Percentiles rank a stretch among this genome's conserved stretches.
Evolutionary conservation across 331 rosid genomes (phyloP).

Genomic region (Malus hybrid): DNA sequence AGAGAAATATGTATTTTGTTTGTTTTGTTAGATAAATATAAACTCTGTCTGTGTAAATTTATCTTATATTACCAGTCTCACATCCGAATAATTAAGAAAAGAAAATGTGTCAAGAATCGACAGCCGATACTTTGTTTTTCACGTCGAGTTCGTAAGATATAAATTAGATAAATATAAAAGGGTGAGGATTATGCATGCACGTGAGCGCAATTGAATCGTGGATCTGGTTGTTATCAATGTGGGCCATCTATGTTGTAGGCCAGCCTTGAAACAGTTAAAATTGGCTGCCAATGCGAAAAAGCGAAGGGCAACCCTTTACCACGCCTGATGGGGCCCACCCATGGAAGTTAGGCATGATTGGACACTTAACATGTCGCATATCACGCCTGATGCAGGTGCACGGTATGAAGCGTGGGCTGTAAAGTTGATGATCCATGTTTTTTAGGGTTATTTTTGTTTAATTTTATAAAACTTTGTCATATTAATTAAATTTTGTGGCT

Average conservation of each 20-base stretch:
- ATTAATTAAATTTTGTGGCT: neutral
- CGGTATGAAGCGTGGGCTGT: neutral
- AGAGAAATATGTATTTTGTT: neutral
- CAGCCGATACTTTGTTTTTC: too few species aligned
- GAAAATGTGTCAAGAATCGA: too few species aligned
- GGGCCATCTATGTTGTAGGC: constrained; percentile 30
- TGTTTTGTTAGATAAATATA: neutral
- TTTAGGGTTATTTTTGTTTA: neutral
- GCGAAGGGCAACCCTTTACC: constrained; percentile 21
- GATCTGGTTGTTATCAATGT: constrained; percentile 43
- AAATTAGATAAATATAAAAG: neutral
- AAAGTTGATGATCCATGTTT: neutral
- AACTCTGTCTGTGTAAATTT: accelerated
- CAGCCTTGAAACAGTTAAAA: constrained; percentile 7
- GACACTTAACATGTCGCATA: constrained; percentile 21
- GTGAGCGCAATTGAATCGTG: constrained; percentile 57
- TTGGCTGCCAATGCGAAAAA: constrained; percentile 22
- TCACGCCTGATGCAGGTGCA: neutral
- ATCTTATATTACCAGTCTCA: too few species aligned
- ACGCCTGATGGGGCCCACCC: constrained; percentile 26
- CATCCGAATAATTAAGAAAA: too few species aligned
- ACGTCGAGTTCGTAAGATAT: neutral
- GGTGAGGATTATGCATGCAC: constrained; percentile 54
- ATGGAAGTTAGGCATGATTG: constrained; percentile 26
- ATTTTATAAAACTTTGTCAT: neutral